Conservation (phyloP, 768 basidiomycete genomes). For the Trametes elegans region DNA sequence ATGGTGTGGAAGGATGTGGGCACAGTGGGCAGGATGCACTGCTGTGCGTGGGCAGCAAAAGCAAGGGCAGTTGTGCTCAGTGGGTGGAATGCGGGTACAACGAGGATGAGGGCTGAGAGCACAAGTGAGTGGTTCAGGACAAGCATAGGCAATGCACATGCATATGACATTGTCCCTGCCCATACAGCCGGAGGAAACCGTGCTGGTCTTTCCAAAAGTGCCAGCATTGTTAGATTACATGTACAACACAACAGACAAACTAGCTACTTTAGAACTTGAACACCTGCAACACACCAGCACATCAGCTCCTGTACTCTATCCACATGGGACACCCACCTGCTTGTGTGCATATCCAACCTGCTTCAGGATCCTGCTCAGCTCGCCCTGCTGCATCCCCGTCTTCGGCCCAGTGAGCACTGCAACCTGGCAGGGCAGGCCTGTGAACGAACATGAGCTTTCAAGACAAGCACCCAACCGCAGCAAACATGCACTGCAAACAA, state of each 20-base stretch:
- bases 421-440: conserved; percentile 88
- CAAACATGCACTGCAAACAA: conserved; percentile 71
- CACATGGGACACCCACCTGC: conserved; percentile 70
- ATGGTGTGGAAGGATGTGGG: conserved; percentile 32
- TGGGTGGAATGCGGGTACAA: neutral
- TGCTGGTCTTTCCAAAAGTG: too few relatives aligned
- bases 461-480: too few relatives aligned
- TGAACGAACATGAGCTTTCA: neutral
- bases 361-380: conserved; percentile 78
- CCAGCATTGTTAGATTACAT: too few relatives aligned
- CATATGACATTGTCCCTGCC: neutral
- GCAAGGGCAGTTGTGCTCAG: neutral
- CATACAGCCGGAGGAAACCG: neutral
- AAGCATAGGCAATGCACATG: neutral
- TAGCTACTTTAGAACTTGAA: conserved; percentile 24
- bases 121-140: neutral
- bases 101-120: neutral
- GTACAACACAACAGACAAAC: too few relatives aligned
- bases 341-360: conserved; percentile 82
- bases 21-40: conserved; percentile 15
- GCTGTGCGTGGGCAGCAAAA: neutral
- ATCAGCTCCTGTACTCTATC: too few relatives aligned
- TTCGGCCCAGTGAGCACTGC: conserved; percentile 87
- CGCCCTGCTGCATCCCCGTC: conserved; percentile 83
- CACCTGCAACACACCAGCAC: too few relatives aligned